A percentile compares a stretch with the other conserved stretches of the same genome.
Evolutionary conservation across 2,329 filamentous ascomycete genomes (phyloP).

Genomic region (Tolypocladium ovalisporum): DNA sequence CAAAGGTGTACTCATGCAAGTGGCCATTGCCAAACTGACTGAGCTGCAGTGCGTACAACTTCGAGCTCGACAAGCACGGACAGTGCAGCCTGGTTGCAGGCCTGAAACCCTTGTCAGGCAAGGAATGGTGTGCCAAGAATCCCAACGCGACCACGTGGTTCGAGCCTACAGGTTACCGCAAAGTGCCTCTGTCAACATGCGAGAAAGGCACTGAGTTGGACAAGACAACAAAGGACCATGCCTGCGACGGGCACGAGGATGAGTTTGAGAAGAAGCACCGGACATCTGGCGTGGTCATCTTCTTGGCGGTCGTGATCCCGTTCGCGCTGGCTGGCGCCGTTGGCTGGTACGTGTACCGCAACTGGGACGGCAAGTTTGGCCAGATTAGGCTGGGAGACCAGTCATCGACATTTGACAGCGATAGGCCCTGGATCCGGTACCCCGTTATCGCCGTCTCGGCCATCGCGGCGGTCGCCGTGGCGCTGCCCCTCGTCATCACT

Average conservation of each 20-base stretch:
- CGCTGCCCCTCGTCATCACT: conserved; percentile 59
- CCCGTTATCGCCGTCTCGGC: conserved; percentile 66
- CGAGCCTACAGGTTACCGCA: conserved; percentile 78
- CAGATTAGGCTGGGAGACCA: conserved; percentile 80
- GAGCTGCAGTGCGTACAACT: conserved; percentile 74
- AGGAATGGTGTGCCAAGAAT: conserved; percentile 45
- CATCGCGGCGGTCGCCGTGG: conserved; percentile 44
- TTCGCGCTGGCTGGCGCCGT: conserved; percentile 57
- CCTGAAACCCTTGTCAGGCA: conserved; percentile 44
- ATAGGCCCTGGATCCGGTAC: conserved; percentile 69
- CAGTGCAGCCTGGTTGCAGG: conserved; percentile 70
- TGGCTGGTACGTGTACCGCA: conserved; percentile 77
- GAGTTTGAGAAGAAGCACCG: conserved; percentile 66
- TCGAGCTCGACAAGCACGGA: conserved; percentile 64
- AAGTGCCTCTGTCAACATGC: conserved; percentile 84
- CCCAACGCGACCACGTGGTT: conserved; percentile 67
- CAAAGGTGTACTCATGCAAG: no score
- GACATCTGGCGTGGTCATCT: conserved; percentile 61
- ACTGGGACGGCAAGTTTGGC: conserved; percentile 85
- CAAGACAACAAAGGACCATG: conserved; percentile 39
- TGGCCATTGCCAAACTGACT: background rate
- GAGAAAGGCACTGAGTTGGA: conserved; percentile 65
- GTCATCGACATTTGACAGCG: conserved; percentile 45
- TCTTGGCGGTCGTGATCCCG: conserved; percentile 75
- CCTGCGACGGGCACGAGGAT: conserved; percentile 70